A percentile compares a stretch with the other conserved stretches of the same genome.
These are phyloP conservation scores for Rhizophagus prolifer DNA, from an alignment of 192 early-diverging fungal species.

Conservation along the genomic window DNA sequence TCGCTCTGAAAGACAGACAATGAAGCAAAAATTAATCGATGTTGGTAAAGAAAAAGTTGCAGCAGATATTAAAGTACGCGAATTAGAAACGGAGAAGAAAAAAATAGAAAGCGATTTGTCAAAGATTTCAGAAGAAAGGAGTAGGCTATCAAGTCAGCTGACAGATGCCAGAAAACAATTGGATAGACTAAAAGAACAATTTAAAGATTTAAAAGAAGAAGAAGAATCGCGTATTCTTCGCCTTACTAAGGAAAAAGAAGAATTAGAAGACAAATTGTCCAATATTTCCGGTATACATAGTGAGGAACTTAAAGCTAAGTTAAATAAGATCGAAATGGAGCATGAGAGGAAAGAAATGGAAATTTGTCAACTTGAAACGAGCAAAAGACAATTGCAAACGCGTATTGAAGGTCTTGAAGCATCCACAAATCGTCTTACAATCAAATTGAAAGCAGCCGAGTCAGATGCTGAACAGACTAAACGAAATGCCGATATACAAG, in stretches of 20 bases:
- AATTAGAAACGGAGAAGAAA: constrained; percentile 12
- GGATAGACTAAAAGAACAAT: constrained; percentile 12
- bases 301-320: background rate
- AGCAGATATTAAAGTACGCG: background rate
- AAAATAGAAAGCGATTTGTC: background rate
- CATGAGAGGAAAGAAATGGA: constrained; percentile 6
- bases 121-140: background rate
- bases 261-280: background rate
- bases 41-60: constrained; percentile 11
- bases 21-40: constrained; percentile 18
- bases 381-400: constrained; percentile 4
- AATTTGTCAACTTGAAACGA: constrained; percentile 8
- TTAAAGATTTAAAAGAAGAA: background rate
- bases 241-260: background rate
- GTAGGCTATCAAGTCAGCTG: background rate
- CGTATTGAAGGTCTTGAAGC: constrained; percentile 22
- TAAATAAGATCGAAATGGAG: constrained; percentile 9
- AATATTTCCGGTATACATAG: background rate
- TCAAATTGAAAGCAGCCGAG: background rate
- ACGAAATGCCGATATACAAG: background rate
- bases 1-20: background rate
- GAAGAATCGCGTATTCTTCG: background rate
- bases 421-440: background rate
- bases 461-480: background rate
- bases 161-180: constrained; percentile 2